These are phyloP conservation scores for Amaranthus hypochondriacus DNA, from an alignment of 148 eudicot species.

Conservation along the genomic window DNA sequence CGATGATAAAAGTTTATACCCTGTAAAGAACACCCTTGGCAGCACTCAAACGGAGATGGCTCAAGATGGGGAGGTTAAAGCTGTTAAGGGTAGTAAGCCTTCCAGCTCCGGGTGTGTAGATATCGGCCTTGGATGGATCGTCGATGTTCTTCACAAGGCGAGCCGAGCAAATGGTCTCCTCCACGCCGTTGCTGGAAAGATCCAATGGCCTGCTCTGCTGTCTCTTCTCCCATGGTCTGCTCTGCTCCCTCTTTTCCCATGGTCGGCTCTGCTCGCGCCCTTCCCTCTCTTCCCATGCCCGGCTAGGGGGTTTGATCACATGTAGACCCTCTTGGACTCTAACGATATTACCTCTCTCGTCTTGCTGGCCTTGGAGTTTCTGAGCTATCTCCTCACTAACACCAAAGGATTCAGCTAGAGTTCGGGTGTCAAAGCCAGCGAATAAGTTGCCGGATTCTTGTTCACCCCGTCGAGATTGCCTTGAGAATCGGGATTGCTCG, in stretches of 20 bases:
- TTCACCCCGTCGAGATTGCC: slow-evolving; percentile 13
- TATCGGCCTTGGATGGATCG: slow-evolving; percentile 50
- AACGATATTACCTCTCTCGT: slow-evolving; percentile 66
- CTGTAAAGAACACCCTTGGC: slow-evolving; percentile 65
- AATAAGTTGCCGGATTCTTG: slow-evolving; percentile 43
- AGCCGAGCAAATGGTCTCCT: slow-evolving; percentile 62
- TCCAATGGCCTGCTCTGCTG: background rate
- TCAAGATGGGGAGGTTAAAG: slow-evolving; percentile 61
- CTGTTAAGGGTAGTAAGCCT: slow-evolving; percentile 48
- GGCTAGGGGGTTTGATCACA: slow-evolving; percentile 47
- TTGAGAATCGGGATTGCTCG: slow-evolving; percentile 7
- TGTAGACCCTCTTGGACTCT: slow-evolving; percentile 41
- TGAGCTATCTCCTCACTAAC: slow-evolving; percentile 48
- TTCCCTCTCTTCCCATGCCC: slow-evolving; percentile 4
- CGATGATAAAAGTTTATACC: slow-evolving; percentile 30
- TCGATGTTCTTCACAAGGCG: slow-evolving; percentile 46
- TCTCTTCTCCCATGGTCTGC: no score
- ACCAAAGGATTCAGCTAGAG: slow-evolving; percentile 46
- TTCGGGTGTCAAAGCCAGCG: slow-evolving; percentile 35
- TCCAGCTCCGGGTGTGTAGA: slow-evolving; percentile 66
- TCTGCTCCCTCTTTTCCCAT: no score
- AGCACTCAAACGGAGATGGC: slow-evolving; percentile 53
- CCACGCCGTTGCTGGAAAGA: slow-evolving; percentile 42
- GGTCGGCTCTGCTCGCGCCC: background rate
- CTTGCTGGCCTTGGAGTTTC: slow-evolving; percentile 38